Evolutionary conservation across 2,329 filamentous ascomycete species (phyloP).

Genomic region (Blastomyces gilchristii): DNA sequence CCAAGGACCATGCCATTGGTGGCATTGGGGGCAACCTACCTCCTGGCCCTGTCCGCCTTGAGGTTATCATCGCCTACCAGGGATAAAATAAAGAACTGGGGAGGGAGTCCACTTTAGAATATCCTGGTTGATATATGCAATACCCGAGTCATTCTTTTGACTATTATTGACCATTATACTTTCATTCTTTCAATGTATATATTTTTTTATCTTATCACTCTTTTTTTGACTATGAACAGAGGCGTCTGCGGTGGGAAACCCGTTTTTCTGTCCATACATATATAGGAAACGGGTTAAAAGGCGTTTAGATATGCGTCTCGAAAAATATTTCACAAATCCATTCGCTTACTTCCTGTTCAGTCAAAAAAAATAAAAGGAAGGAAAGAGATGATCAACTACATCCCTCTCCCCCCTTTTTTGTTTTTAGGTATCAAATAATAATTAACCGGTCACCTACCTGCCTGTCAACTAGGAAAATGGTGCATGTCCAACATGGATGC

Average conservation of each 20-base stretch:
- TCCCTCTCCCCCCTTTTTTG: too few species aligned
- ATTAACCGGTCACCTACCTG: background rate
- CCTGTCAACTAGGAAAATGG: background rate
- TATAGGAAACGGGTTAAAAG: background rate
- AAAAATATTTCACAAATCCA: background rate
- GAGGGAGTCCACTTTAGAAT: background rate
- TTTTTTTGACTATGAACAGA: background rate
- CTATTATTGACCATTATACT: background rate
- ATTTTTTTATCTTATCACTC: background rate
- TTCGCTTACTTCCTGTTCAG: background rate
- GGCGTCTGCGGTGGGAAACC: background rate
- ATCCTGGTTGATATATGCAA: background rate
- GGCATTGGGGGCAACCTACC: constrained; percentile 29
- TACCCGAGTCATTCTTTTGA: background rate
- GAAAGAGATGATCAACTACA: too few species aligned
- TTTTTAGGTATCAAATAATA: too few species aligned
- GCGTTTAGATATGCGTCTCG: background rate
- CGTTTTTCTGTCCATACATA: background rate
- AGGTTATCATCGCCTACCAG: constrained; percentile 11
- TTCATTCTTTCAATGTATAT: background rate
- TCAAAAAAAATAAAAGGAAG: background rate
- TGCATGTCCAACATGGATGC: background rate
- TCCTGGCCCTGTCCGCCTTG: constrained; percentile 19
- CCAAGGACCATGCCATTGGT: constrained; percentile 20
- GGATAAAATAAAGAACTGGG: constrained; percentile 3